Base-by-base conservation (phyloP, 129 eudicot genomes). In the Oenanthe sinensis region DNA sequence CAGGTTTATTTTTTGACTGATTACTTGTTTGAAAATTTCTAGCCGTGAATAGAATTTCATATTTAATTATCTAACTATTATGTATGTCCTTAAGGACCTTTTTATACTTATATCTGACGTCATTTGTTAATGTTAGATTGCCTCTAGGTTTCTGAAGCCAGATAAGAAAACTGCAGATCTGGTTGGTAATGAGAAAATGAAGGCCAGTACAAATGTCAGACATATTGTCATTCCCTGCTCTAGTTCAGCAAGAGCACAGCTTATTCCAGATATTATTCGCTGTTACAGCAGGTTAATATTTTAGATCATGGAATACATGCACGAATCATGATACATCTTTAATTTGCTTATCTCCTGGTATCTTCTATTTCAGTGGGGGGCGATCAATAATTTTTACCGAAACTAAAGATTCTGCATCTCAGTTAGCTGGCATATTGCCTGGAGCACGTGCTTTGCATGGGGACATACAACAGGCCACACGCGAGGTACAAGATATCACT, bases 361-460 rank as follows among this genome's bases (percentile, higher is more conserved):
- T 30, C 40, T 67, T 67, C 42, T 30, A 4, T 30, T 67, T 67
- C 91, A 96, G 99, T 83, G 99, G 99, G 55, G 99, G 99, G 0
- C 97, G 94, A 22, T 87, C 97, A 4, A 96, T 96, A 75, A 81
- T 96, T 82, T 96, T 96, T 83, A 89, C 97, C 0, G 99, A 96
- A 83, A 96, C 95, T 39, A 96, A 92, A 81, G 97, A 89, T 77
- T 92, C 87, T 50, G 95, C 97, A 81, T 96, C 99, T 30, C 89
- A 88, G 81, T 92, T 96, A 47, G 88, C 99, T 85, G 93, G 90
- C 10, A 33, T 92, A n/a, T 84, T 96, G 39, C 84, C 88, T 16
- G 99, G 97, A 67, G 97, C 99, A 39, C 97, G 97, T 26, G 89
- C 99, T 63, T 77, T 92, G 85, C 99, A 96, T 82, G 97, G 99